These are phyloP conservation scores for Cladosporium phlei DNA, from an alignment of 2,329 filamentous ascomycete species.

Conservation along the genomic window DNA sequence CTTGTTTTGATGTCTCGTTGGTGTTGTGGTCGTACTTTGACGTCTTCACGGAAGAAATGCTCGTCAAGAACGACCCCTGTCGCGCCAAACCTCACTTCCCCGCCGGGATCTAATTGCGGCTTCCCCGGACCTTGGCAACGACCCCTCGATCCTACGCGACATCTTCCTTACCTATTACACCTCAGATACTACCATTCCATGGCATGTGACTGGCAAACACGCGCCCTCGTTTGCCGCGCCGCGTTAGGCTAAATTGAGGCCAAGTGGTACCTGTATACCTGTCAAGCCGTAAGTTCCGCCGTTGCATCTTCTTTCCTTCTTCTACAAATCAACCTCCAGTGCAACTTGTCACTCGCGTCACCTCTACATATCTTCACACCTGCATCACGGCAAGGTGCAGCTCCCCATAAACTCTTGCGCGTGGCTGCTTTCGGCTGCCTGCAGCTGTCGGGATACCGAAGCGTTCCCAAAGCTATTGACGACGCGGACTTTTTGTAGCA, in stretches of 20 bases:
- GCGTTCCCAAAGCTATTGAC: neutral
- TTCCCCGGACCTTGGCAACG: too few species aligned
- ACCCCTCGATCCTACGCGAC: too few species aligned
- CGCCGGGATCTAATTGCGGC: too few species aligned
- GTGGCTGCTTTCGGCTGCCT: conserved; percentile 1
- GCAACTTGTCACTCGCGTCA: neutral
- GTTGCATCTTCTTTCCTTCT: neutral
- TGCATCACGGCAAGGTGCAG: neutral
- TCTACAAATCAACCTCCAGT: neutral
- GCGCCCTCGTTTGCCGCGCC: conserved; percentile 2
- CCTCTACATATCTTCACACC: neutral
- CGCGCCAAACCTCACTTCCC: too few species aligned
- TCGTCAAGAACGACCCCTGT: too few species aligned
- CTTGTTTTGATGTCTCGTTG: too few species aligned
- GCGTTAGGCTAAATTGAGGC: conserved; percentile 8
- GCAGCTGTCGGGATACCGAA: neutral
- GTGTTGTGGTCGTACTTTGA: too few species aligned
- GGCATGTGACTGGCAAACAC: conserved; percentile 9
- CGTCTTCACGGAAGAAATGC: too few species aligned
- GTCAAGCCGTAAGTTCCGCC: neutral
- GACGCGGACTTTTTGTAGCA: neutral
- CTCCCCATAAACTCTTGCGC: neutral
- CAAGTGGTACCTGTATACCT: conserved; percentile 7
- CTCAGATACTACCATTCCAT: neutral
- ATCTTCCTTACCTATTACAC: too few species aligned